These are phyloP conservation scores for Gomphus bonarii DNA, from an alignment of 1,284 basidiomycete genomes.

Conservation along the genomic window DNA sequence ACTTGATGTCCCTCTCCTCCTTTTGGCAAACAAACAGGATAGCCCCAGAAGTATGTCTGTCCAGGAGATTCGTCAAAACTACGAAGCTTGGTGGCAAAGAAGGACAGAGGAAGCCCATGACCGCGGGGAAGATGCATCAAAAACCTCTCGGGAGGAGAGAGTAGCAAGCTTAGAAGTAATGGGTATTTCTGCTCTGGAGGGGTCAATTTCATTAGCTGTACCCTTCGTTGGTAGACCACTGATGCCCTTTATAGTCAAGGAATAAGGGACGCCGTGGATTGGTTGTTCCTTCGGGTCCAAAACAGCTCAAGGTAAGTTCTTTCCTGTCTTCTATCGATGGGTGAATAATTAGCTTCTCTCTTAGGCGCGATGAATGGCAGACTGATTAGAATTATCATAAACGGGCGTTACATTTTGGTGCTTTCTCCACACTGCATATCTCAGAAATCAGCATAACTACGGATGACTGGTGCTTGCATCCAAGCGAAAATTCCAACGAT, in stretches of 20 bases:
- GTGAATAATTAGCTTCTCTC: neutral
- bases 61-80: conserved; percentile 81
- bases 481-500: conserved; percentile 1
- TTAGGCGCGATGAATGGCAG: neutral
- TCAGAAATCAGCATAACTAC: neutral
- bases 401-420: neutral
- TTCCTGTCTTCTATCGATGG: neutral
- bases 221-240: neutral
- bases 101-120: conserved; percentile 50
- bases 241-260: conserved; percentile 52
- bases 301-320: conserved; percentile 49
- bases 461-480: neutral
- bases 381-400: neutral
- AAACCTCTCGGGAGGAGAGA: conserved; percentile 41
- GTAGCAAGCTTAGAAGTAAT: conserved; percentile 86
- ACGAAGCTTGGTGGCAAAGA: conserved; percentile 79
- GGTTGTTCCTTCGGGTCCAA: conserved; percentile 88
- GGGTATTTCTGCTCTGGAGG: conserved; percentile 82
- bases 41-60: conserved; percentile 68
- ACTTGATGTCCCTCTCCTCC: conserved; percentile 76
- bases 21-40: conserved; percentile 93
- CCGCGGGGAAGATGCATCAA: conserved; percentile 39
- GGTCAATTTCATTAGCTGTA: conserved; percentile 40
- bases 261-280: conserved; percentile 83
- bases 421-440: neutral